Evolutionary conservation across 441 rosid species (phyloP), one percentile per base, ranked within the genome.

Genomic region (Isatis lusitanica): DNA sequence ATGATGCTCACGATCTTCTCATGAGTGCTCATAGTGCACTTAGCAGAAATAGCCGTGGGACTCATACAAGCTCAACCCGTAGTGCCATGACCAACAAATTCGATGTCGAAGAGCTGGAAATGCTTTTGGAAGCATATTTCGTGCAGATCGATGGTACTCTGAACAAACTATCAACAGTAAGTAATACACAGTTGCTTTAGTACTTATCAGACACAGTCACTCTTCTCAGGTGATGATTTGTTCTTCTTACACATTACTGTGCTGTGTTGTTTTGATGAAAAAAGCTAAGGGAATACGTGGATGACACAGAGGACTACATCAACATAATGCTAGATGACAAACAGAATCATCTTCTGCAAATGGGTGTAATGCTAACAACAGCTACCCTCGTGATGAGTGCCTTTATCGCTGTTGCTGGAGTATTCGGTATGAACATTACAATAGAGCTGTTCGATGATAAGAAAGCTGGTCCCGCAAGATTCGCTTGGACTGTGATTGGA

Each of bases 251-350:
- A 9, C 50, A 40, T 63, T 62, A 47, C 26, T 62, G 43, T 75
- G 39, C 16, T 46, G 28, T 62, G 36, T 13, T 58, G 58, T 70
- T 73, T 62, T n/a, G 35, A 46, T 67, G 56, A 3, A 12, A 74
- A 60, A 65, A 93, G 97, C 87, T 91, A 79, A 82, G 94, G 85
- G 98, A 89, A 73, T 93, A 89, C 8, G 93, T 89, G 11, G 91
- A 93, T 52, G 98, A 89, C 78, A 93, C 98, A 4, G 97, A 91
- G 68, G 96, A 88, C 70, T 91, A 89, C 85, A 91, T 91, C 70
- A 91, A 93, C 86, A 93, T 91, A 80, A 88, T 88, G 97, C 80
- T 91, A 48, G 97, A 93, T 61, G 96, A 89, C 82, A 89, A 91
- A 78, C 97, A 93, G 80, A 93, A 90, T 79, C 91, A 91, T 73